These are phyloP conservation scores for Rhizopus delemar DNA, from an alignment of 371 early-diverging fungal species.

Conservation along the genomic window DNA sequence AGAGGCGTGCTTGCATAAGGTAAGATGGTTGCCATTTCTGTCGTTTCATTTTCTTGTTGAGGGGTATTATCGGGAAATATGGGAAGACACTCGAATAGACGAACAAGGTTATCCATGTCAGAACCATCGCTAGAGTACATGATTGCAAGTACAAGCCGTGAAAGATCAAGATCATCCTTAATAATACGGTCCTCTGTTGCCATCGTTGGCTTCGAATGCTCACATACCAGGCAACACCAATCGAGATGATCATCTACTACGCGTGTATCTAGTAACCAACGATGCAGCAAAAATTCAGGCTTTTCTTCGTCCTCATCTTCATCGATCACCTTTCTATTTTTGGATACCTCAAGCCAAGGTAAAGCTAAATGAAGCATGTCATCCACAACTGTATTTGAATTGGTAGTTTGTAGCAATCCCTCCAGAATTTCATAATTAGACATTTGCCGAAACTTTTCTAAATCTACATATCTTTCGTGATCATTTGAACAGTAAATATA, in stretches of 20 bases:
- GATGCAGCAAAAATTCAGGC: slow-evolving; percentile 37
- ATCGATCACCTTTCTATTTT: slow-evolving; percentile 1
- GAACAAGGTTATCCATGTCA: slow-evolving; percentile 46
- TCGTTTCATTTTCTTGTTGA: slow-evolving; percentile 10
- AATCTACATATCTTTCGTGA: slow-evolving; percentile 28
- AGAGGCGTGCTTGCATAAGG: slow-evolving; percentile 22
- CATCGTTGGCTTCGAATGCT: slow-evolving; percentile 61
- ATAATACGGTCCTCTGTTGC: slow-evolving; percentile 60
- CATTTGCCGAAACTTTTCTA: slow-evolving; percentile 44
- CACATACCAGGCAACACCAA: slow-evolving; percentile 57
- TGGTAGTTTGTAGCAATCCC: slow-evolving; percentile 49
- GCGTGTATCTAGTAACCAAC: slow-evolving; percentile 43
- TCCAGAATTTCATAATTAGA: slow-evolving; percentile 55
- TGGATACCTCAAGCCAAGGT: slow-evolving; percentile 58
- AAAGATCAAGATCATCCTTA: slow-evolving; percentile 57
- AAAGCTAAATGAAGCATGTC: slow-evolving; percentile 56
- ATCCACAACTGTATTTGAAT: slow-evolving; percentile 41
- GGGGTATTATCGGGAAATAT: slow-evolving; percentile 53
- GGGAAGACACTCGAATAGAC: slow-evolving; percentile 68
- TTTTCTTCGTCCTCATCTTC: slow-evolving; percentile 20
- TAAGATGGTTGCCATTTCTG: slow-evolving; percentile 35
- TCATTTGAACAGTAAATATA: slow-evolving; percentile 52
- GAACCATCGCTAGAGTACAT: slow-evolving; percentile 54
- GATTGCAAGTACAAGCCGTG: slow-evolving; percentile 57
- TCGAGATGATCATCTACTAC: slow-evolving; percentile 42